A percentile compares a stretch with the other conserved stretches of the same genome.
phyloP scores from a whole-genome alignment of 139 green algal genomes.

The Volvox africanus region DNA sequence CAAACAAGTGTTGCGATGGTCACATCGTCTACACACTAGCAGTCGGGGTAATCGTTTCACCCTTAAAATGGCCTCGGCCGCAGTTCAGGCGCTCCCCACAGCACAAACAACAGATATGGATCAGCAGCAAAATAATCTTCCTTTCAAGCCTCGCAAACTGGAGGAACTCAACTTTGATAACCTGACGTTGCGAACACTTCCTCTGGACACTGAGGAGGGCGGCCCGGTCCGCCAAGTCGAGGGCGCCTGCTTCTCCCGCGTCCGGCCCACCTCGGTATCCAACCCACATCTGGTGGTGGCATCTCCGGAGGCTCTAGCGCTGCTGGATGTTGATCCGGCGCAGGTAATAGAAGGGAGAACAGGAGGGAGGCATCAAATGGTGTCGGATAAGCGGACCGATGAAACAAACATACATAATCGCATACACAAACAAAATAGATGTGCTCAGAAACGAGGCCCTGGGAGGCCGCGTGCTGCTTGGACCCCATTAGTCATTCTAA shows the following conservation, averaged over 20 bases:
- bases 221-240: constrained; percentile 40
- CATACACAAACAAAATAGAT: too few species aligned
- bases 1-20: constrained; percentile 3
- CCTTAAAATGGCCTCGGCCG: not conserved
- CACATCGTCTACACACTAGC: not conserved
- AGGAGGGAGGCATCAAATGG: too few species aligned
- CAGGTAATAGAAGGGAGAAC: constrained; percentile 51
- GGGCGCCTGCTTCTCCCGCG: constrained; percentile 56
- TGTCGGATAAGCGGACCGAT: too few species aligned
- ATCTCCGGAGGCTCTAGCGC: constrained; percentile 55
- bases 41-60: constrained; percentile 6
- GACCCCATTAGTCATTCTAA: too few species aligned
- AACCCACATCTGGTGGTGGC: constrained; percentile 63
- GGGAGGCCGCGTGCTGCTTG: too few species aligned
- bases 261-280: constrained; percentile 52
- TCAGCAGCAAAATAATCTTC: not conserved
- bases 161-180: constrained; percentile 46
- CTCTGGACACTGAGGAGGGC: constrained; percentile 32
- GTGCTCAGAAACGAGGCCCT: too few species aligned
- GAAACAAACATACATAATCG: too few species aligned
- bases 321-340: constrained; percentile 65
- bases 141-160: constrained; percentile 10
- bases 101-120: not conserved
- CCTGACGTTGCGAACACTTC: constrained; percentile 25
- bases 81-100: not conserved